Percentiles rank a stretch among this genome's conserved stretches.
Evolutionary conservation across 805 yeast species (phyloP).

Genomic region (Ogataea nonfermentans): DNA sequence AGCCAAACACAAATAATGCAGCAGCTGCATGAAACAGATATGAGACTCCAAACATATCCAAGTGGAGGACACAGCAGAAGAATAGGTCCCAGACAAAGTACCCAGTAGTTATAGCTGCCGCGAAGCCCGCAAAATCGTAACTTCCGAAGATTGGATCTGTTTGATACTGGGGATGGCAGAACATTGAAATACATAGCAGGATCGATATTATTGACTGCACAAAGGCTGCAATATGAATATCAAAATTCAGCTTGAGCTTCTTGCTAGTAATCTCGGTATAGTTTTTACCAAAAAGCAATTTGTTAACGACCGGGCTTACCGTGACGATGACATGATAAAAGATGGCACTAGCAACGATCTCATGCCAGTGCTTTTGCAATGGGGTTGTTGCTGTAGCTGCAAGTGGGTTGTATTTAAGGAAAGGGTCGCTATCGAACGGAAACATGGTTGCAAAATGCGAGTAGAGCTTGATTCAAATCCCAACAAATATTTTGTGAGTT

Average conservation of each 20-base stretch:
- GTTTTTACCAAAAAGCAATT: constrained; percentile 45
- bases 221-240: constrained; percentile 87
- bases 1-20: constrained; percentile 68
- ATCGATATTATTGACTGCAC: constrained; percentile 75
- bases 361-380: constrained; percentile 68
- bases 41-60: constrained; percentile 71
- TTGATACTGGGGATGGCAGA: constrained; percentile 49
- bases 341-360: constrained; percentile 55
- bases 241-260: constrained; percentile 68
- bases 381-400: constrained; percentile 43
- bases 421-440: constrained; percentile 39
- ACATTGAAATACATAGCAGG: constrained; percentile 58
- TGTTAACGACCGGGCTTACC: constrained; percentile 52
- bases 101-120: constrained; percentile 70
- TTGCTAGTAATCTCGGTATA: constrained; percentile 47
- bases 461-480: background rate
- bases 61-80: constrained; percentile 61
- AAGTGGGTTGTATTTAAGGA: constrained; percentile 44
- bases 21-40: constrained; percentile 83
- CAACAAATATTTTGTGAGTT: constrained; percentile 5
- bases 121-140: constrained; percentile 74
- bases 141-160: constrained; percentile 61
- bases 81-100: constrained; percentile 89
- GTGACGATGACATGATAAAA: constrained; percentile 59
- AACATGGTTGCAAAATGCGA: constrained; percentile 15